Conservation (phyloP, 768 basidiomycete species). For the Phylloporus arenicola region DNA sequence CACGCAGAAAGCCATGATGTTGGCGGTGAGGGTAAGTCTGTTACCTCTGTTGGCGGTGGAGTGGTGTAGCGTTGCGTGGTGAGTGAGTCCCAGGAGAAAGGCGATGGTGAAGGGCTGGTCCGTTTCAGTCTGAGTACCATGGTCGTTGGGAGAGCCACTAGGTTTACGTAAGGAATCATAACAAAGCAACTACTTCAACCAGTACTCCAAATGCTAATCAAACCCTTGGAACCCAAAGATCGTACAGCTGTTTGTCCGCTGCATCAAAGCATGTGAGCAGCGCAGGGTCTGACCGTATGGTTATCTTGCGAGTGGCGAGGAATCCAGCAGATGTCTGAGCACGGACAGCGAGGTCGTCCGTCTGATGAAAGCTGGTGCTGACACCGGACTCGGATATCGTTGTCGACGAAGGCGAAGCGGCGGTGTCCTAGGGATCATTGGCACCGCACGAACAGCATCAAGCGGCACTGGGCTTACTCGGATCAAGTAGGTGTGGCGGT, state of each 20-base stretch:
- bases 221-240: constrained; percentile 59
- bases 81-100: constrained; percentile 61
- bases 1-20: constrained; percentile 80
- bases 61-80: constrained; percentile 20
- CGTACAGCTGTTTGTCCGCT: constrained; percentile 70
- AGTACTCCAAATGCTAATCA: constrained; percentile 3
- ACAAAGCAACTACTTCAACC: neutral
- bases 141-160: constrained; percentile 10
- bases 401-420: constrained; percentile 26
- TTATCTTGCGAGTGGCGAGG: constrained; percentile 33
- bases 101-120: constrained; percentile 40
- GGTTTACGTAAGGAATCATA: constrained; percentile 17
- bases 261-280: constrained; percentile 72
- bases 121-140: constrained; percentile 43
- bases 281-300: constrained; percentile 60
- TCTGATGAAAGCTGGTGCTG: constrained; percentile 18
- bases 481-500: constrained; percentile 7
- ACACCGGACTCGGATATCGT: constrained; percentile 28
- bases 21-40: constrained; percentile 61
- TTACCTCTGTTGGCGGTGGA: constrained; percentile 32
- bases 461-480: constrained; percentile 11
- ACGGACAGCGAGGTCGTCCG: constrained; percentile 17
- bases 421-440: constrained; percentile 10
- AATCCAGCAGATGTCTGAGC: constrained; percentile 18
- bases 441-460: neutral